Evolutionary conservation across 352 stramenopile species (phyloP).

Genomic region (Globisporangium rhizosaccharum): DNA sequence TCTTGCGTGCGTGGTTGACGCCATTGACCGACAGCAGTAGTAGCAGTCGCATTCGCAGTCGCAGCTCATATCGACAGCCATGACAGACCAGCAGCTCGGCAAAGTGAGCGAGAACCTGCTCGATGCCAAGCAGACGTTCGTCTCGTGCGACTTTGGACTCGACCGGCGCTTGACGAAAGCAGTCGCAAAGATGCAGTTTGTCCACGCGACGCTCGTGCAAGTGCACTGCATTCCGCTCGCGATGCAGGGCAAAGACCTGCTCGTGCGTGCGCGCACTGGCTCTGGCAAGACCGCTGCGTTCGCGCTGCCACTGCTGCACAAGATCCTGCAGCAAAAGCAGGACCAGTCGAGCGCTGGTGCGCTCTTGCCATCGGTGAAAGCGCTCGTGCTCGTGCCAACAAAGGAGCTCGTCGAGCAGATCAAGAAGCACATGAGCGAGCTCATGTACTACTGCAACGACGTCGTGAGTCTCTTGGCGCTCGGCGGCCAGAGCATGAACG

Average conservation of each 20-base stretch:
- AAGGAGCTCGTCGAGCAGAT: conserved; percentile 97
- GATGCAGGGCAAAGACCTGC: conserved; percentile 90
- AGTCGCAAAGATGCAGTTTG: conserved; percentile 89
- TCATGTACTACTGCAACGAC: conserved; percentile 98
- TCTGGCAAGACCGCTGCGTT: conserved; percentile 95
- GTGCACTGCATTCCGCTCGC: conserved; percentile 92
- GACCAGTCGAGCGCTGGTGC: conserved; percentile 29
- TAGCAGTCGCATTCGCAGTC: conserved; percentile 1
- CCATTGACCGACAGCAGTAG: not conserved
- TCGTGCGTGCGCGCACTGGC: conserved; percentile 90
- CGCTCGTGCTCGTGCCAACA: conserved; percentile 96
- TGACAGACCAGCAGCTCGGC: conserved; percentile 19
- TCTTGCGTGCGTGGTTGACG: too few relatives aligned
- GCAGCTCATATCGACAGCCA: conserved; percentile 6
- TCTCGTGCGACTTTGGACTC: conserved; percentile 82
- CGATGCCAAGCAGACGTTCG: conserved; percentile 76
- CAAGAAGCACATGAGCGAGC: conserved; percentile 79
- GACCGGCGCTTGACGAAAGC: conserved; percentile 91
- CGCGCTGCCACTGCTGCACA: conserved; percentile 89
- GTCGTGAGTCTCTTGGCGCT: conserved; percentile 90
- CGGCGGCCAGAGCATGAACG: conserved; percentile 86
- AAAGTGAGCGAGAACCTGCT: conserved; percentile 71
- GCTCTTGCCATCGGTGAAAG: conserved; percentile 49
- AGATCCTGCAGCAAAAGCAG: conserved; percentile 85
- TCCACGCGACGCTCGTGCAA: conserved; percentile 94